Evolutionary conservation across 768 basidiomycete species (phyloP), one percentile per base, ranked within the genome.

Genomic region (Tephrocybe sp.): DNA sequence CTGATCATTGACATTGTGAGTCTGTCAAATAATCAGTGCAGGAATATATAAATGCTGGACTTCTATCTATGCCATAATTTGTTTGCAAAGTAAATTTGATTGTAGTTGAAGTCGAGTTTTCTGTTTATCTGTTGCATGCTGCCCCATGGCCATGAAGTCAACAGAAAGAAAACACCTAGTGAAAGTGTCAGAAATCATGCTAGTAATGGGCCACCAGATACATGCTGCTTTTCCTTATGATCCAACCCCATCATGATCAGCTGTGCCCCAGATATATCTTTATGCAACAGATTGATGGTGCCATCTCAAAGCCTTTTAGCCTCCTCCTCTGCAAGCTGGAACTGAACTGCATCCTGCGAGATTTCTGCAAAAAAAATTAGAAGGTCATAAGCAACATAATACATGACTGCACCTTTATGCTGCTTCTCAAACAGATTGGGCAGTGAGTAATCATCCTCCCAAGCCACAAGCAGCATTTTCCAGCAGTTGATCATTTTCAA

Each of bases 221-320:
- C 26, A 5, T 30, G 58, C 58, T 59, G 58, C 45, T 57, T 56
- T 12, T 58, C 54, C 23, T 62, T 54, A 2, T 55, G 36, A 17
- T 62, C 60, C 4, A 62, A 28, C 0, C 58, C 58, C 41, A 51
- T 51, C 1, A 34, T 56, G 1, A 62, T 39, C 12, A 50, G 18
- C 20, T 40, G 48, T 4, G 28, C 34, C 23, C 36, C 48, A 8
- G 39, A 54, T 12, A 58, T 33, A 14, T 33, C 36, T 7, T 51
- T 37, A 30, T 58, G 52, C 2, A 49, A 23, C 4, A 39, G 28
- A 41, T 23, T 45, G 20, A 12, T 38, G 7, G 3, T 33, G 4
- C 58, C 56, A 6, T 9, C 9, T 14, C 10, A 8, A 1, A 37
- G 5, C 2, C 50, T 23, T 17, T 33, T 39, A 26, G 43, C 50